Percentiles rank a stretch among this genome's conserved stretches.
phyloP scores from a whole-genome alignment of 2,329 filamentous ascomycete genomes.

The Aspergillus carbonarius region DNA sequence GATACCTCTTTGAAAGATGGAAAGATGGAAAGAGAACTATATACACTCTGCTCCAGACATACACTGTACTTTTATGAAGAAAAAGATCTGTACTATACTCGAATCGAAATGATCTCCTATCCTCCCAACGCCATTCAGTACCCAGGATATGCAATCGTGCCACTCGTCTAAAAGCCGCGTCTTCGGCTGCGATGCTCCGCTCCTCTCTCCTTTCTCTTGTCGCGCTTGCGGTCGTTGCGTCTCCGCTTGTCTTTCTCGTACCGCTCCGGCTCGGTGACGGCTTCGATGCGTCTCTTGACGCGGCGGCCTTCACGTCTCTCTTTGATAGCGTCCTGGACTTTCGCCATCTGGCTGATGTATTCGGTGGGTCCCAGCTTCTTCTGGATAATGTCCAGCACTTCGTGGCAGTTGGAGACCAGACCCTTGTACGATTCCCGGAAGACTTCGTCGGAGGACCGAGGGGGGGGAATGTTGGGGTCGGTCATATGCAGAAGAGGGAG shows the following conservation, averaged over 20 bases:
- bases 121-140: conserved; percentile 24
- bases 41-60: conserved; percentile 21
- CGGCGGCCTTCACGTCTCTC: conserved; percentile 70
- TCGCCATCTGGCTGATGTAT: conserved; percentile 72
- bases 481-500: conserved; percentile 78
- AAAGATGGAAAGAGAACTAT: conserved; percentile 1
- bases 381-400: conserved; percentile 79
- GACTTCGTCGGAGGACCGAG: conserved; percentile 67
- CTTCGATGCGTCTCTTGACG: conserved; percentile 85
- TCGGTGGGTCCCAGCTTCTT: conserved; percentile 77
- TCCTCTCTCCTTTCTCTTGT: conserved; percentile 75
- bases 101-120: conserved; percentile 12
- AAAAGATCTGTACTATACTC: conserved; percentile 6
- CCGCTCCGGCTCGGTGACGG: conserved; percentile 76
- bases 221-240: conserved; percentile 81
- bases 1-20: too few species aligned
- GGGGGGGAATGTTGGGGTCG: conserved; percentile 70
- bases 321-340: conserved; percentile 71
- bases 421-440: conserved; percentile 70
- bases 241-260: conserved; percentile 76
- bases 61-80: neutral
- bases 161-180: conserved; percentile 62
- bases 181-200: conserved; percentile 69
- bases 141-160: conserved; percentile 18
- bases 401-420: conserved; percentile 69